A percentile compares a stretch with the other conserved stretches of the same genome.
These are phyloP conservation scores for Aspergillus nomiae DNA, from an alignment of 2,329 filamentous ascomycete species.

Conservation along the genomic window DNA sequence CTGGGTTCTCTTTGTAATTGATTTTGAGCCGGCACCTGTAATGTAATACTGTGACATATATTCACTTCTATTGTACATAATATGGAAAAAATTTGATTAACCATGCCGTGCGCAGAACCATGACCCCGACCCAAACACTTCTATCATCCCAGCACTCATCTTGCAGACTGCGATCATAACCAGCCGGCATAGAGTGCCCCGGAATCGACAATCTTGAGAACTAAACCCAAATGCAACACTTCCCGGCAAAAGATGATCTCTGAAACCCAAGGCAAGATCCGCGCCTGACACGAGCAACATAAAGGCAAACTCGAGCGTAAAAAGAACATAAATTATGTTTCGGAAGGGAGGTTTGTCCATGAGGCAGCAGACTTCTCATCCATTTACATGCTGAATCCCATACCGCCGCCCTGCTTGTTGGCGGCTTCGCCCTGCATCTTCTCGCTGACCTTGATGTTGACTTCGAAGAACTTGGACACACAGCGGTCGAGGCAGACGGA, in stretches of 20 bases:
- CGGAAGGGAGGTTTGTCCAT: background rate
- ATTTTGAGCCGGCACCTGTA: conserved; percentile 7
- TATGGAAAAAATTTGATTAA: conserved; percentile 11
- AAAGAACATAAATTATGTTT: conserved; percentile 6
- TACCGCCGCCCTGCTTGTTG: conserved; percentile 61
- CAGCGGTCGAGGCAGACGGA: conserved; percentile 97
- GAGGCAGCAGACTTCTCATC: conserved; percentile 1
- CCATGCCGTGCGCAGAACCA: conserved; percentile 12
- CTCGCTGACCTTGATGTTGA: conserved; percentile 96
- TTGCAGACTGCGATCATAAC: background rate
- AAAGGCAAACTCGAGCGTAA: background rate
- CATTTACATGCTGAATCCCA: conserved; percentile 53
- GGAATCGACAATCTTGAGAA: background rate
- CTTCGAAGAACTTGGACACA: conserved; percentile 97
- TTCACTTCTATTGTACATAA: conserved; percentile 26
- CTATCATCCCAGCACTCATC: background rate
- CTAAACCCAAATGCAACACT: conserved; percentile 3
- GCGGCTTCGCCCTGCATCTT: conserved; percentile 89
- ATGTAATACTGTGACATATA: conserved; percentile 13
- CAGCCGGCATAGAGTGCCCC: conserved; percentile 3
- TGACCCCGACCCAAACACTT: background rate
- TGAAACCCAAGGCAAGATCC: background rate
- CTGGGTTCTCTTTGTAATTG: conserved; percentile 26
- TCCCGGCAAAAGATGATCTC: conserved; percentile 3
- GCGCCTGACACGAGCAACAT: conserved; percentile 1